A percentile compares a stretch with the other conserved stretches of the same genome.
These are phyloP conservation scores for Fraxinus quadrangulata DNA, from an alignment of 257 asterid species.

Conservation along the genomic window DNA sequence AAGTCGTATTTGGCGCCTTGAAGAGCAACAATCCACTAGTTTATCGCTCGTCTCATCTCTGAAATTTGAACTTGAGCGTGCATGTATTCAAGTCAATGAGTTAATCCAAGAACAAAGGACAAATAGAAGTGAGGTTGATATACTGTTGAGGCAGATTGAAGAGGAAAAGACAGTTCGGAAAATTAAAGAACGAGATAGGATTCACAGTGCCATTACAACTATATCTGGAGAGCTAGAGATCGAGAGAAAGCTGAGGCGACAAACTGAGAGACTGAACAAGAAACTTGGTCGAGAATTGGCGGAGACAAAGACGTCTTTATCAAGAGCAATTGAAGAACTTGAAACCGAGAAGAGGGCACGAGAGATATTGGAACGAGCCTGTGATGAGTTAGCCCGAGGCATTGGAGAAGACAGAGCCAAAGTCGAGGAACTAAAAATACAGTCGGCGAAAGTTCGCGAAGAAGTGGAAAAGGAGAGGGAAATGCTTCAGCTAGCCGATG, in stretches of 20 bases:
- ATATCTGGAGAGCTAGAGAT: slow-evolving; percentile 43
- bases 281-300: slow-evolving; percentile 51
- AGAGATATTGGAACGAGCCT: slow-evolving; percentile 46
- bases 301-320: slow-evolving; percentile 37
- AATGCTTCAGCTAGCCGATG: slow-evolving; percentile 92
- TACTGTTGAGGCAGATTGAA: slow-evolving; percentile 40
- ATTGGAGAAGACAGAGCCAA: slow-evolving; percentile 54
- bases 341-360: slow-evolving; percentile 49
- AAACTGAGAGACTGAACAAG: slow-evolving; percentile 55
- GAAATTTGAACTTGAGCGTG: slow-evolving; percentile 42
- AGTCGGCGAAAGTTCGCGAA: slow-evolving; percentile 40
- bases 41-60: slow-evolving; percentile 44
- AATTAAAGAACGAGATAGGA: slow-evolving; percentile 38
- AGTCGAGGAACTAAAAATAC: slow-evolving; percentile 44
- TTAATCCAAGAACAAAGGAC: slow-evolving; percentile 39
- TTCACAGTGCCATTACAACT: slow-evolving; percentile 39
- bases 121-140: slow-evolving; percentile 31
- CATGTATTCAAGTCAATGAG: slow-evolving; percentile 35
- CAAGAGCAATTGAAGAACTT: slow-evolving; percentile 37
- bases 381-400: slow-evolving; percentile 48
- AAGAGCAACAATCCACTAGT: slow-evolving; percentile 35
- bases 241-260: slow-evolving; percentile 53
- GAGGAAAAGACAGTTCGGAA: slow-evolving; percentile 41
- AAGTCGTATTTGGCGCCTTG: slow-evolving; percentile 36
- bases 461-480: slow-evolving; percentile 92